A percentile compares a stretch with the other conserved stretches of the same genome.
Conservation (phyloP, 805 yeast species). For the Blastobotrys robertii region DNA sequence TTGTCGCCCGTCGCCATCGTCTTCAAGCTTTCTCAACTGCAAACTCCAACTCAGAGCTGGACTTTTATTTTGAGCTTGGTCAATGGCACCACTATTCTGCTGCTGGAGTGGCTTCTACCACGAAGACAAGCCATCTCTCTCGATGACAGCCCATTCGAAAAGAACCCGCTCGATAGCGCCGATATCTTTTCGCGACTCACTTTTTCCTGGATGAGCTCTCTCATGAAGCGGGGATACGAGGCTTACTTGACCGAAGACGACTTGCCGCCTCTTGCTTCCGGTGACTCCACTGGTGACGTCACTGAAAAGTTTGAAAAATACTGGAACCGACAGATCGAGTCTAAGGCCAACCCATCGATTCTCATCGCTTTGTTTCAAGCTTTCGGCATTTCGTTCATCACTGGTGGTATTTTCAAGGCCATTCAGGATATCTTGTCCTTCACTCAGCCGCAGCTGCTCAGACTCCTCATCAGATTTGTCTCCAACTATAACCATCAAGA, state of each 20-base stretch:
- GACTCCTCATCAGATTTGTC: constrained; percentile 36
- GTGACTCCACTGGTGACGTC: constrained; percentile 19
- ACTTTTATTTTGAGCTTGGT: background rate
- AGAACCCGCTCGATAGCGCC: constrained; percentile 28
- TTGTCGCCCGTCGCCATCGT: constrained; percentile 6
- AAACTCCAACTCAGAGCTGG: background rate
- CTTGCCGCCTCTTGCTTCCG: constrained; percentile 30
- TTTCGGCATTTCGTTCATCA: constrained; percentile 32
- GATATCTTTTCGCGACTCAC: constrained; percentile 44
- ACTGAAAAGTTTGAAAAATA: constrained; percentile 7
- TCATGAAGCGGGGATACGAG: constrained; percentile 45
- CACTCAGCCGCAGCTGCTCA: constrained; percentile 34
- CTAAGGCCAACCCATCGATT: constrained; percentile 14
- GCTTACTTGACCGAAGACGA: constrained; percentile 29
- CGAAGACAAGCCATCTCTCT: constrained; percentile 4
- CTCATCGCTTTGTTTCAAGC: constrained; percentile 23
- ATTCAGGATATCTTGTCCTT: constrained; percentile 35
- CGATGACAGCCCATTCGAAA: background rate
- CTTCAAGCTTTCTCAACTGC: constrained; percentile 10
- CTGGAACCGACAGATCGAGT: constrained; percentile 15
- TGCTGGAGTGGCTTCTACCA: constrained; percentile 4
- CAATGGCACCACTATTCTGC: background rate
- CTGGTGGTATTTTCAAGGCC: constrained; percentile 37
- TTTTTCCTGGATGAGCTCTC: constrained; percentile 50
- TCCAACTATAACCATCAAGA: constrained; percentile 34